A percentile compares a stretch with the other conserved stretches of the same genome.
These are phyloP conservation scores for Orychophragmus violaceus DNA, from an alignment of 345 rosid species.

Conservation along the genomic window DNA sequence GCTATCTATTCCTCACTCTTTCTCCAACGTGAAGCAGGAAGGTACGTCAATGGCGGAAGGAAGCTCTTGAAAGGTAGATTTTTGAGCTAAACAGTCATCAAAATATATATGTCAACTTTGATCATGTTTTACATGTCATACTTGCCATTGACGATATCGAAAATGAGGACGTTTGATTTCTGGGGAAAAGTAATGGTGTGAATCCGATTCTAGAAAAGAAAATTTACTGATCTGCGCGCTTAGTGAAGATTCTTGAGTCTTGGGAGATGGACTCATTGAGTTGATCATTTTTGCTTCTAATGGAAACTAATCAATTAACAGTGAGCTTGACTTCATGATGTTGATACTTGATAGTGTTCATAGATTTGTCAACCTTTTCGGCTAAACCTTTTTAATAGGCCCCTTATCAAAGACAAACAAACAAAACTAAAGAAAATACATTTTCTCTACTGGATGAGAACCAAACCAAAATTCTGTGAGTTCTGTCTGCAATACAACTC, in stretches of 20 bases:
- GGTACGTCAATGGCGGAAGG: background rate
- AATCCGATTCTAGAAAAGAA: background rate
- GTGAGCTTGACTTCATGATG: background rate
- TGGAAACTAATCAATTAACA: background rate
- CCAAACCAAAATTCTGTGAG: background rate
- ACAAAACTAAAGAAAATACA: background rate
- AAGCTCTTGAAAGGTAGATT: background rate
- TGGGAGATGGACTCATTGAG: background rate
- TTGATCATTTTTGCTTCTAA: background rate
- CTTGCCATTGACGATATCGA: background rate
- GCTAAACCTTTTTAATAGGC: background rate
- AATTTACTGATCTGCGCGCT: background rate
- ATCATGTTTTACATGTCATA: background rate
- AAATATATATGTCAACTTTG: background rate
- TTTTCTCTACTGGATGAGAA: background rate
- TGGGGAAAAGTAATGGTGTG: background rate
- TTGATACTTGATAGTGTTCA: background rate
- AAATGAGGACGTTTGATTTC: background rate
- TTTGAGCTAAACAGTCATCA: background rate
- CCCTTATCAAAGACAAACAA: background rate
- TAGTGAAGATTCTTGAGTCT: background rate
- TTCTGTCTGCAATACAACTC: background rate
- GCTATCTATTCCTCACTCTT: no score
- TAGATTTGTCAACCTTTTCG: conserved; percentile 20
- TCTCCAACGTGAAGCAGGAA: background rate